These are phyloP conservation scores for Cutaneotrichosporon sp. DNA, from an alignment of 1,284 basidiomycete species.

Conservation along the genomic window DNA sequence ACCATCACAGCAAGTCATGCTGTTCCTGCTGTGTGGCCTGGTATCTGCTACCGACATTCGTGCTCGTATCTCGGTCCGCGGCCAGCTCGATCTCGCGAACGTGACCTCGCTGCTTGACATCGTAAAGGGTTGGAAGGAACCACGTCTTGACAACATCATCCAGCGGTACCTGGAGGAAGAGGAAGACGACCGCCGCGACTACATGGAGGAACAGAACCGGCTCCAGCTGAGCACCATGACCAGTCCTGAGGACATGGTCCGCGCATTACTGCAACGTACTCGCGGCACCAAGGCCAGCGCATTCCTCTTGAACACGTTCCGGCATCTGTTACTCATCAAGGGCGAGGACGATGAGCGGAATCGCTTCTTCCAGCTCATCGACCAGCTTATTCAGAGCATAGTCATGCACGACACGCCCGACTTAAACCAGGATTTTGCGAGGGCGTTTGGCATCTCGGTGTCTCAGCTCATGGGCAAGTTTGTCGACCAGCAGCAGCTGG, in stretches of 20 bases:
- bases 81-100: slow-evolving; percentile 84
- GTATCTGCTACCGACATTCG: slow-evolving; percentile 39
- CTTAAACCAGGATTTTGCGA: slow-evolving; percentile 66
- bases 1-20: slow-evolving; percentile 26
- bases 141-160: slow-evolving; percentile 63
- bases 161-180: slow-evolving; percentile 61
- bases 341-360: slow-evolving; percentile 77
- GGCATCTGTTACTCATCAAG: slow-evolving; percentile 84
- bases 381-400: slow-evolving; percentile 86
- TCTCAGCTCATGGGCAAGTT: slow-evolving; percentile 83
- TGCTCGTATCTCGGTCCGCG: slow-evolving; percentile 38
- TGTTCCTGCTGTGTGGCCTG: slow-evolving; percentile 29
- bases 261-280: slow-evolving; percentile 68
- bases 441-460: slow-evolving; percentile 82
- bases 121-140: slow-evolving; percentile 61
- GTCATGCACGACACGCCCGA: slow-evolving; percentile 79
- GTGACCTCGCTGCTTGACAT: slow-evolving; percentile 68
- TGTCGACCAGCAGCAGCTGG: slow-evolving; percentile 81
- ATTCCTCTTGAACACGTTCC: slow-evolving; percentile 86
- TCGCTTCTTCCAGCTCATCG: slow-evolving; percentile 88
- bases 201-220: slow-evolving; percentile 73
- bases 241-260: slow-evolving; percentile 81
- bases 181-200: slow-evolving; percentile 70
- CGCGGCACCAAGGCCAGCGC: slow-evolving; percentile 72
- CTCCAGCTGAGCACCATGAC: slow-evolving; percentile 64